phyloP scores from a whole-genome alignment of 805 yeast genomes.

The Metschnikowia peoriensis region DNA sequence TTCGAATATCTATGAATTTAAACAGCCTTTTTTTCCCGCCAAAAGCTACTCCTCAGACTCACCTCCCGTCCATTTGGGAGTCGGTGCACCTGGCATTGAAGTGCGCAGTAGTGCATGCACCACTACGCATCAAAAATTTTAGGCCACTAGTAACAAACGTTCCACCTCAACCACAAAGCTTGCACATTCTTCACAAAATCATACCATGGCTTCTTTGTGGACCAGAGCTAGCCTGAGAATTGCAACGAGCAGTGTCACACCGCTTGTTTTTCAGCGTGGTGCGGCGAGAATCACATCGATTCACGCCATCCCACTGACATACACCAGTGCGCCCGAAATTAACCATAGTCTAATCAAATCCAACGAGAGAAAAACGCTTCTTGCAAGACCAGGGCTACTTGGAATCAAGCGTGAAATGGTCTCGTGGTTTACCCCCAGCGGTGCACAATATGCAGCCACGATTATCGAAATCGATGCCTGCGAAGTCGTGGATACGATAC shows the following conservation, averaged over 20 bases:
- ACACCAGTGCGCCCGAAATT: constrained; percentile 48
- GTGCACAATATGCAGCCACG: constrained; percentile 77
- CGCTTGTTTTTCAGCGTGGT: constrained; percentile 21
- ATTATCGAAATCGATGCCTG: constrained; percentile 83
- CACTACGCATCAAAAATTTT: constrained; percentile 7
- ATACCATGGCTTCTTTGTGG: constrained; percentile 11
- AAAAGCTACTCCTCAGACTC: too few relatives aligned
- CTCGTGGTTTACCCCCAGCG: constrained; percentile 70
- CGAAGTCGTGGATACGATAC: constrained; percentile 77
- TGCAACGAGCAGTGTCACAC: constrained; percentile 3
- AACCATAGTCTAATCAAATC: constrained; percentile 69
- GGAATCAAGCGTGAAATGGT: constrained; percentile 91
- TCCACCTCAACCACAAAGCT: background rate
- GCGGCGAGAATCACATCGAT: constrained; percentile 50
- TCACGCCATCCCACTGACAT: constrained; percentile 48
- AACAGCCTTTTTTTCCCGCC: too few relatives aligned
- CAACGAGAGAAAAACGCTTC: constrained; percentile 68
- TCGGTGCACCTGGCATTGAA: background rate
- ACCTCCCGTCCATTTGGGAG: too few relatives aligned
- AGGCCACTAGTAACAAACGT: background rate
- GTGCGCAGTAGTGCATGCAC: constrained; percentile 11
- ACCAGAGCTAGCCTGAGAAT: constrained; percentile 7
- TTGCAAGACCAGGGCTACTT: constrained; percentile 77
- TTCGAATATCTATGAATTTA: too few relatives aligned
- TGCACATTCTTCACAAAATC: background rate